Conservation (phyloP, 768 basidiomycete genomes). For the Mycena chlorophos region DNA sequence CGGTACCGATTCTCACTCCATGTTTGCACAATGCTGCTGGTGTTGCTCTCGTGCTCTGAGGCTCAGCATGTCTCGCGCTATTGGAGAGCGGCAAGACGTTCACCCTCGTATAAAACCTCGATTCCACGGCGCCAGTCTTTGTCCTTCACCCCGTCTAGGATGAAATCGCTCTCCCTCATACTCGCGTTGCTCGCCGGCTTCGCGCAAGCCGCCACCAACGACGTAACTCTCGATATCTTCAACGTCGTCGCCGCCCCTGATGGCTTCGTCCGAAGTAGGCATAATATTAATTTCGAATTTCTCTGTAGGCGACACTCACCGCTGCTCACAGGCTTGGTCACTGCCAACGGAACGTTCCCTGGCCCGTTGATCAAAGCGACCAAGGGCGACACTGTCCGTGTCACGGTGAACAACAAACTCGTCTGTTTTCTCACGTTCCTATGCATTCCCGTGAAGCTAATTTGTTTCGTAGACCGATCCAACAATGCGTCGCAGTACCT, state of each 20-base stretch:
- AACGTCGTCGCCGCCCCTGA: constrained; percentile 39
- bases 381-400: constrained; percentile 12
- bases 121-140: no score
- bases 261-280: constrained; percentile 28
- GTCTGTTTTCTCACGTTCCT: background rate
- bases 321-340: constrained; percentile 1
- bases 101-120: no score
- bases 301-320: background rate
- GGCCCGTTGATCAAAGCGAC: constrained; percentile 10
- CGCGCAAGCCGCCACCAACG: background rate
- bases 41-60: no score
- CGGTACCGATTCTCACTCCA: no score
- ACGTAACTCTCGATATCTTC: constrained; percentile 26
- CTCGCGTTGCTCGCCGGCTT: background rate
- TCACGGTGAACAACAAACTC: constrained; percentile 14
- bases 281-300: background rate
- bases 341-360: constrained; percentile 17
- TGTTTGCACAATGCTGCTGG: no score
- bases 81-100: no score
- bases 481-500: constrained; percentile 12
- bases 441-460: background rate
- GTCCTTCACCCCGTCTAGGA: no score
- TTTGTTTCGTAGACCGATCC: constrained; percentile 4
- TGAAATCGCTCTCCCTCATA: background rate
- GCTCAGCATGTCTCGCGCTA: no score